phyloP scores from a whole-genome alignment of 179 eudicot species.

The Heliamphora ciliata region DNA sequence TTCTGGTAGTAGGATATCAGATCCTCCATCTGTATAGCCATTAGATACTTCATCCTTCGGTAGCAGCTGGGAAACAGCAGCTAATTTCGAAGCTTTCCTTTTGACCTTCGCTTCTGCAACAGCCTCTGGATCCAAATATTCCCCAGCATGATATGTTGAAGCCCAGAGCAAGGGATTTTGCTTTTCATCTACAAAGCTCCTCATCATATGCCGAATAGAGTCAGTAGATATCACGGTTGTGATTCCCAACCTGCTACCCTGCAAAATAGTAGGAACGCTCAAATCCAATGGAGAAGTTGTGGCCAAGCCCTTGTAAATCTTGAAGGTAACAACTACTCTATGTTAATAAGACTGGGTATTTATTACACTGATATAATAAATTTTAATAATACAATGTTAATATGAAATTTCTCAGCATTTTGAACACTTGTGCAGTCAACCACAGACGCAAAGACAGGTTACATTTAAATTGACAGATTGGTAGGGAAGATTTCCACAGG shows the following conservation, averaged over 20 bases:
- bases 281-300: neutral
- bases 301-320: neutral
- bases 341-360: too few relatives aligned
- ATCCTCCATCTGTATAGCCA: constrained; percentile 30
- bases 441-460: neutral
- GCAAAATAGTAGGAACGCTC: constrained; percentile 20
- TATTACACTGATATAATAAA: too few relatives aligned
- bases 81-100: constrained; percentile 65
- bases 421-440: neutral
- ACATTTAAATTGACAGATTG: neutral
- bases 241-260: constrained; percentile 95
- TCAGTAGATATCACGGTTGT: constrained; percentile 96
- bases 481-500: neutral
- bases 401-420: neutral
- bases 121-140: constrained; percentile 75
- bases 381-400: neutral
- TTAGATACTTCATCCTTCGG: constrained; percentile 38
- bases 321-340: neutral
- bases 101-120: constrained; percentile 84
- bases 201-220: constrained; percentile 97
- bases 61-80: constrained; percentile 31
- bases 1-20: constrained; percentile 33
- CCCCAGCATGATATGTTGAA: constrained; percentile 96
- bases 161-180: constrained; percentile 92
- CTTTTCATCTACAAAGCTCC: constrained; percentile 93